These are phyloP conservation scores for Pseudogymnoascus verrucosus DNA, from an alignment of 2,329 filamentous ascomycete genomes.

Conservation along the genomic window DNA sequence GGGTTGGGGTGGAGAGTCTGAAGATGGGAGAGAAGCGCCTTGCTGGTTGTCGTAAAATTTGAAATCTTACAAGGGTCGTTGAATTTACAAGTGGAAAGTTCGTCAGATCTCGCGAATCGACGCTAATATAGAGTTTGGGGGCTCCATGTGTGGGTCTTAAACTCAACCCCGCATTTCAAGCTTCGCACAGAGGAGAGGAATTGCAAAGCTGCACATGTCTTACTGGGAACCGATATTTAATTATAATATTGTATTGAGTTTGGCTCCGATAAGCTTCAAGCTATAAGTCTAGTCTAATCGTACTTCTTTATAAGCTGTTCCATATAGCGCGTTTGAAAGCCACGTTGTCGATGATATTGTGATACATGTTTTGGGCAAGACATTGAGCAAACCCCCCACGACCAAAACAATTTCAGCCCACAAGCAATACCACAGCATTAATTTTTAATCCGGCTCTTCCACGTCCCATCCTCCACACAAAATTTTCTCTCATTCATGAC, in stretches of 20 bases:
- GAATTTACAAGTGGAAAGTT: conserved; percentile 3
- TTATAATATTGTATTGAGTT: background rate
- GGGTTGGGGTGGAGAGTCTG: background rate
- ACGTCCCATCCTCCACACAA: background rate
- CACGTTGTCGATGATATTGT: background rate
- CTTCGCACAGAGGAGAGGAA: background rate
- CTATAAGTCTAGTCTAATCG: background rate
- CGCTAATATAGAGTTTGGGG: conserved; percentile 1
- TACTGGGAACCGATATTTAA: background rate
- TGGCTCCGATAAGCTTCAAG: background rate
- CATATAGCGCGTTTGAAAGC: background rate
- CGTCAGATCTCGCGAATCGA: conserved; percentile 8
- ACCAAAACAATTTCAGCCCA: background rate
- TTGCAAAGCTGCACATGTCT: background rate
- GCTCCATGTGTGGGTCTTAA: background rate
- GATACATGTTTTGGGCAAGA: background rate
- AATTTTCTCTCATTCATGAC: background rate
- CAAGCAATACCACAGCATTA: background rate
- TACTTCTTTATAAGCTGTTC: background rate
- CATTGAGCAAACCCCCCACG: background rate
- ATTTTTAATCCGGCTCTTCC: background rate
- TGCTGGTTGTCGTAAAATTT: background rate
- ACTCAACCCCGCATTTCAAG: conserved; percentile 7
- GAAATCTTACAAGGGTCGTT: conserved; percentile 4
- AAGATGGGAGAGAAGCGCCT: background rate